Evolutionary conservation across 2,329 filamentous ascomycete genomes (phyloP).

Genomic region (Nigrospora osmanthi): DNA sequence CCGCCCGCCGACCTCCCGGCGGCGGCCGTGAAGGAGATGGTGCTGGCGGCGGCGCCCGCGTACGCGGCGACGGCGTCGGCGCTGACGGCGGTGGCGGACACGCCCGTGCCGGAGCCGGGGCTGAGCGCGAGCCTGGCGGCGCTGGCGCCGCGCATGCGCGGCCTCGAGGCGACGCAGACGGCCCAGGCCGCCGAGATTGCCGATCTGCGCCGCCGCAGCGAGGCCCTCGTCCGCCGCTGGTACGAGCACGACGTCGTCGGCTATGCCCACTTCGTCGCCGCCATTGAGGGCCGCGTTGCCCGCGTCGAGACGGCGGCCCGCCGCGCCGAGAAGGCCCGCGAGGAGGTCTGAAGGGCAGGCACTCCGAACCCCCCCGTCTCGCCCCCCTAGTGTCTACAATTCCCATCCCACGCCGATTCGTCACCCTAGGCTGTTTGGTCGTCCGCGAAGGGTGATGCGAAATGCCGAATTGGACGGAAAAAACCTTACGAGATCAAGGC

Average conservation of each 20-base stretch:
- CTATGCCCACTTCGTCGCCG: constrained; percentile 61
- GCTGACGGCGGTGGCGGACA: constrained; percentile 48
- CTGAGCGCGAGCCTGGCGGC: constrained; percentile 48
- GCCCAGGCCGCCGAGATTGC: constrained; percentile 56
- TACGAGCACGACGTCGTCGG: constrained; percentile 66
- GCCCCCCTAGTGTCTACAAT: too few species aligned
- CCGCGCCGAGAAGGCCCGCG: constrained; percentile 52
- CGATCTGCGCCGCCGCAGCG: constrained; percentile 56
- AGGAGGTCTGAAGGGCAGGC: constrained; percentile 28
- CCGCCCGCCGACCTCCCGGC: constrained; percentile 39
- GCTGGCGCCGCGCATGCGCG: constrained; percentile 54
- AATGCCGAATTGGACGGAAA: too few species aligned
- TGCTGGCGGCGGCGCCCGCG: constrained; percentile 47
- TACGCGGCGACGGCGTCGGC: constrained; percentile 50
- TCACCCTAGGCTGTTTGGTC: too few species aligned
- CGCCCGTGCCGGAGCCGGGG: constrained; percentile 46
- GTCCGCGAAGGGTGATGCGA: too few species aligned
- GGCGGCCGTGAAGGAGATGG: constrained; percentile 43
- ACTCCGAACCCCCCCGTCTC: too few species aligned
- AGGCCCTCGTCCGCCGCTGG: constrained; percentile 57
- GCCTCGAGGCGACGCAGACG: constrained; percentile 50
- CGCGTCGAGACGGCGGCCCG: constrained; percentile 57
- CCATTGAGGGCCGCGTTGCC: constrained; percentile 61
- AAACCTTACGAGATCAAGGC: too few species aligned
- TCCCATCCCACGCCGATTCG: too few species aligned